These are phyloP conservation scores for Crinitomyces ghanaensis DNA, from an alignment of 805 yeast genomes.

Conservation along the genomic window DNA sequence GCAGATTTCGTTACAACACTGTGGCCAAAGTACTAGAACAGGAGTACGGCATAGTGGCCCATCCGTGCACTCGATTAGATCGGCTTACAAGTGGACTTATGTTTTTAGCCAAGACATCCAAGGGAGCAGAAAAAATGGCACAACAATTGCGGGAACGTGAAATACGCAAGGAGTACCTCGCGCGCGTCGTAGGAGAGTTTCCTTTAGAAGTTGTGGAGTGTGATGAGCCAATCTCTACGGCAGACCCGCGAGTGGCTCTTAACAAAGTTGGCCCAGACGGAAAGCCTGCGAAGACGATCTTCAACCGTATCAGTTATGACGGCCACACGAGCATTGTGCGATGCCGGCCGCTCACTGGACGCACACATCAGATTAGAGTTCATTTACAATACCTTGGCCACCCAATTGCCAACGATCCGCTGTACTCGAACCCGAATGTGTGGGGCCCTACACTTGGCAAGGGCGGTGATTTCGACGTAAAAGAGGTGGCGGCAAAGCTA, in stretches of 20 bases:
- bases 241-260: constrained; percentile 63
- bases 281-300: constrained; percentile 65
- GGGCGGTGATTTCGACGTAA: constrained; percentile 40
- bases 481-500: constrained; percentile 37
- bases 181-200: constrained; percentile 79
- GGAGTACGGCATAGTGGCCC: constrained; percentile 56
- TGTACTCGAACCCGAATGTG: constrained; percentile 62
- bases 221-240: constrained; percentile 56
- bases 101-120: constrained; percentile 76
- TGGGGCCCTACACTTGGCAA: constrained; percentile 78
- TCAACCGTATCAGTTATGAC: constrained; percentile 58
- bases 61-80: constrained; percentile 84
- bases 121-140: constrained; percentile 66
- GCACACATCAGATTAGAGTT: constrained; percentile 92
- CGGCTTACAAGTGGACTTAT: constrained; percentile 85
- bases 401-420: constrained; percentile 89
- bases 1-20: constrained; percentile 68
- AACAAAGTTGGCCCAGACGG: constrained; percentile 50
- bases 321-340: constrained; percentile 58
- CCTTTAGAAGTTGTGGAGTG: constrained; percentile 49
- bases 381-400: constrained; percentile 82
- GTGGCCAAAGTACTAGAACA: constrained; percentile 66
- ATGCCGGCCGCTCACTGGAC: constrained; percentile 81
- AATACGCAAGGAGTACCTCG: constrained; percentile 73
- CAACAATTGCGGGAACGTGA: constrained; percentile 57